Evolutionary conservation across 495 filamentous ascomycete genomes (phyloP).

Genomic region (Astrocystis sublimbata): DNA sequence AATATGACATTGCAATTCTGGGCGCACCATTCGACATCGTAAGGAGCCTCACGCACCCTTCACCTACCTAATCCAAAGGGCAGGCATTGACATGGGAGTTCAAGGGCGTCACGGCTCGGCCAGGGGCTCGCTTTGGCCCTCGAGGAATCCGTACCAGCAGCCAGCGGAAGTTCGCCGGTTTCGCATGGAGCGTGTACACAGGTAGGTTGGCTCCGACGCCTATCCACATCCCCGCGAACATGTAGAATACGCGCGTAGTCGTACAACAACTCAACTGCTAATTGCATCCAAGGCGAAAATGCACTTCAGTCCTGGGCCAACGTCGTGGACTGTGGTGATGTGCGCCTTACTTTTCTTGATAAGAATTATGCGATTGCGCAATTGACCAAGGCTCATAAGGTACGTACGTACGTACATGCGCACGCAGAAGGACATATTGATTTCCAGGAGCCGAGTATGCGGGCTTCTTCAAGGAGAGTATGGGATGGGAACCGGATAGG

Average conservation of each 20-base stretch:
- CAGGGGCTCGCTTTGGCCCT: conserved; percentile 82
- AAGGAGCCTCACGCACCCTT: conserved; percentile 1
- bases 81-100: background rate
- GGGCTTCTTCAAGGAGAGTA: too few species aligned
- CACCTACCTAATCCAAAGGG: background rate
- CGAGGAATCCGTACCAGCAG: conserved; percentile 76
- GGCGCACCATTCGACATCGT: conserved; percentile 61
- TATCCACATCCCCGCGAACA: background rate
- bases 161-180: conserved; percentile 26
- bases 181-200: conserved; percentile 34
- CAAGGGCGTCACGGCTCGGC: conserved; percentile 48
- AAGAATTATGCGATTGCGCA: conserved; percentile 74
- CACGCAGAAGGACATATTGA: too few species aligned
- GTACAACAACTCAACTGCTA: background rate
- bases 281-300: conserved; percentile 27
- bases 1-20: conserved; percentile 81
- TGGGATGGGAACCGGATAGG: background rate
- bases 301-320: conserved; percentile 61
- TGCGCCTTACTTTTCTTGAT: conserved; percentile 67
- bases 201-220: conserved; percentile 25
- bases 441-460: too few species aligned
- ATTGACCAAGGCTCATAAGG: conserved; percentile 63
- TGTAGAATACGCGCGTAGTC: background rate
- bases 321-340: conserved; percentile 76
- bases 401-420: background rate